Conservation (phyloP, 768 basidiomycete genomes). For the Hygrocybe coccinea region DNA sequence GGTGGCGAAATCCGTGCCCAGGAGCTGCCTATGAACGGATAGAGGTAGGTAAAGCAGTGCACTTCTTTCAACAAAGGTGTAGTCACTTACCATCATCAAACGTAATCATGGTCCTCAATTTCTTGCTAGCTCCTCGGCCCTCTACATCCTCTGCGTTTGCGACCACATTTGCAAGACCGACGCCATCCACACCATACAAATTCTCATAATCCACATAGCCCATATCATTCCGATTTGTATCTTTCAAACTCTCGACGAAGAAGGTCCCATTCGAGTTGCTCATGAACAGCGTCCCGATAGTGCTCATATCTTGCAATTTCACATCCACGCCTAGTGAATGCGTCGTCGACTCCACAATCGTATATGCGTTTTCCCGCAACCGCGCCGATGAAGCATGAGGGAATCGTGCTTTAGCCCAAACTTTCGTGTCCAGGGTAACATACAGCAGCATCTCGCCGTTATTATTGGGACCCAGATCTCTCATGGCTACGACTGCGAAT, state of each 20-base stretch:
- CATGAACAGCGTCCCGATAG: constrained; percentile 88
- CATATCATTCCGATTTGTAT: constrained; percentile 84
- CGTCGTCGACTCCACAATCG: constrained; percentile 88
- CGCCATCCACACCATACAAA: constrained; percentile 80
- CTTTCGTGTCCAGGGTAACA: constrained; percentile 75
- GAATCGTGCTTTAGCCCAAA: constrained; percentile 87
- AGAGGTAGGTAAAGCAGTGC: no score
- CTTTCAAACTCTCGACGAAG: constrained; percentile 84
- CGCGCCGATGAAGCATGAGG: constrained; percentile 80
- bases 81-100: constrained; percentile 63
- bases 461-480: constrained; percentile 51
- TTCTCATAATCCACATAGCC: constrained; percentile 95
- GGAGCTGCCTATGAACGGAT: constrained; percentile 46
- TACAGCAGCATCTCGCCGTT: constrained; percentile 79
- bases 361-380: constrained; percentile 89
- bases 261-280: constrained; percentile 95
- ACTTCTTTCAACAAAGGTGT: no score
- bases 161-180: constrained; percentile 88
- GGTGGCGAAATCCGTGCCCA: constrained; percentile 70
- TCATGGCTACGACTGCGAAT: constrained; percentile 86
- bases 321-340: constrained; percentile 96
- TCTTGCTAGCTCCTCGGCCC: constrained; percentile 60
- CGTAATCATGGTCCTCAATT: constrained; percentile 74
- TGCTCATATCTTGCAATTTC: constrained; percentile 58
- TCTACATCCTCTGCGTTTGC: constrained; percentile 81